These are phyloP conservation scores for Mortierella hygrophila DNA, from an alignment of 192 early-diverging fungal genomes.

Conservation along the genomic window DNA sequence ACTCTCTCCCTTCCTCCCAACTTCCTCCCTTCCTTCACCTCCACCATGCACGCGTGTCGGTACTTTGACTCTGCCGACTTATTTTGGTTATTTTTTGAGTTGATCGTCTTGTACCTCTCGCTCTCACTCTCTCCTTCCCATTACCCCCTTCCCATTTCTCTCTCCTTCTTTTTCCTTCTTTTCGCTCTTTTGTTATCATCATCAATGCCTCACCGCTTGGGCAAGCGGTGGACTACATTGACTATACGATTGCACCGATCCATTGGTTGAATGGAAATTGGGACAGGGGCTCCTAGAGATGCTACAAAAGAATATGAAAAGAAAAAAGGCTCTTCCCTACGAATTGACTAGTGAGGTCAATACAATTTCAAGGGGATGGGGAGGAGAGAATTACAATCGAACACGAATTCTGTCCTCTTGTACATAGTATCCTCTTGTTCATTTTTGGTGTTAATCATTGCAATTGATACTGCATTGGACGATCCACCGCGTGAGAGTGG, in stretches of 20 bases:
- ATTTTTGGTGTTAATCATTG: not conserved
- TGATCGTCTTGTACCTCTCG: not conserved
- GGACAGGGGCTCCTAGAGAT: not conserved
- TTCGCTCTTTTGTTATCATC: not conserved
- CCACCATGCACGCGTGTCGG: not conserved
- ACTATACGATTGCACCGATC: not conserved
- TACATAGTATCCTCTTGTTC: too few relatives aligned
- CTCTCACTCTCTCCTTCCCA: not conserved
- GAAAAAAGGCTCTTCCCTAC: not conserved
- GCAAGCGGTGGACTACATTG: not conserved
- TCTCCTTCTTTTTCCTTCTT: not conserved
- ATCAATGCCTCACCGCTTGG: not conserved
- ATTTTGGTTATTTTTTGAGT: not conserved
- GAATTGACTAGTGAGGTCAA: not conserved
- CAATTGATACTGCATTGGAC: not conserved
- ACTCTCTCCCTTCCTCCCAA: not conserved
- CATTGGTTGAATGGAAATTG: not conserved
- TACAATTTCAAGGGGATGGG: not conserved
- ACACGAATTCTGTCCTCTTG: not conserved
- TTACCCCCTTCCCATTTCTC: not conserved
- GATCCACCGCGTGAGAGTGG: not conserved
- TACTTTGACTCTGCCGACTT: not conserved
- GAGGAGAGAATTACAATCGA: not conserved
- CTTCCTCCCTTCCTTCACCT: not conserved
- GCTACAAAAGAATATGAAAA: not conserved